Percentiles rank a stretch among this genome's conserved stretches.
Conservation (phyloP, 805 yeast species). For the Candida mattraensis region DNA sequence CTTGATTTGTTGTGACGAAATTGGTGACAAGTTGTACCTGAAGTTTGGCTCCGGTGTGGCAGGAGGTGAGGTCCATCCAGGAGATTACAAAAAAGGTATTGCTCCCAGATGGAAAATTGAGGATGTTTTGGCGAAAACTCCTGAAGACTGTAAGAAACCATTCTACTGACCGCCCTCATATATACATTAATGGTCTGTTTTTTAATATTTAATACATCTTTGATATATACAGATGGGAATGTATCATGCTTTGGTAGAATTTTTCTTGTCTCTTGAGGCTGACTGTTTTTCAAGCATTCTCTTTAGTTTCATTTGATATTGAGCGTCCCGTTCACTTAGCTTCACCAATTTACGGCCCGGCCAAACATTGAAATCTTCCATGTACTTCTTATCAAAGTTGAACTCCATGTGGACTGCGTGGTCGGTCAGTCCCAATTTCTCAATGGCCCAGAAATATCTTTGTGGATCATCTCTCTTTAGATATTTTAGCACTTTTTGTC, state of each 20-base stretch:
- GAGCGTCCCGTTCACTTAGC: constrained; percentile 48
- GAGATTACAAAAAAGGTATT: constrained; percentile 50
- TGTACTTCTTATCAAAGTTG: constrained; percentile 71
- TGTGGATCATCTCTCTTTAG: constrained; percentile 79
- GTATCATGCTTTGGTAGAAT: too few relatives aligned
- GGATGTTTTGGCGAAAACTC: constrained; percentile 72
- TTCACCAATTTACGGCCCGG: constrained; percentile 70
- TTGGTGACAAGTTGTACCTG: constrained; percentile 74
- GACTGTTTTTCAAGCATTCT: constrained; percentile 30
- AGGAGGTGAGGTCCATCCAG: constrained; percentile 56
- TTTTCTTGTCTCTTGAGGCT: too few relatives aligned
- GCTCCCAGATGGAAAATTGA: constrained; percentile 78
- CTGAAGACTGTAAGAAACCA: constrained; percentile 51
- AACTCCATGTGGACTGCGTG: constrained; percentile 76
- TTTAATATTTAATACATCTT: too few relatives aligned
- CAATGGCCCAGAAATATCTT: constrained; percentile 80
- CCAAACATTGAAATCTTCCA: constrained; percentile 76
- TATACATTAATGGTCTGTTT: too few relatives aligned
- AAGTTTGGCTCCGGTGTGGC: constrained; percentile 78
- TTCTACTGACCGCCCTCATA: constrained; percentile 16
- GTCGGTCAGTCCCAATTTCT: constrained; percentile 85
- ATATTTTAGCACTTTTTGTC: constrained; percentile 81
- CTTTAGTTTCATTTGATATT: constrained; percentile 45
- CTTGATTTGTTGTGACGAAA: constrained; percentile 65
- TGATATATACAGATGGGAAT: constrained; percentile 5